phyloP scores from a whole-genome alignment of 441 rosid species.

The Flueggea neowawraea region DNA sequence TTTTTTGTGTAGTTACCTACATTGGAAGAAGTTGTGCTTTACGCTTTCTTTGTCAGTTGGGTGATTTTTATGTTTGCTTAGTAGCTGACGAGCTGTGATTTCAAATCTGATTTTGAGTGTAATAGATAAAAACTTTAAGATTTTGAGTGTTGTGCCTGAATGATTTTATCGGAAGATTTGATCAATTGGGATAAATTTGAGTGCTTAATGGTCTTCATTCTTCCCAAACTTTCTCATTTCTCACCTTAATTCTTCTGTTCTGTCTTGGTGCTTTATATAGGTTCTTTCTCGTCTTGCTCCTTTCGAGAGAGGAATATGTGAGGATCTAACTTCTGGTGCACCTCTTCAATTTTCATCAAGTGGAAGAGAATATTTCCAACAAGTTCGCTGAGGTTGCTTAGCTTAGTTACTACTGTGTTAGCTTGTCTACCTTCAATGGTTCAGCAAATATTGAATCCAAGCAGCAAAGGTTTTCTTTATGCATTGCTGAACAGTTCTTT shows the following conservation, averaged over 20 bases:
- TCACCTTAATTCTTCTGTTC: neutral
- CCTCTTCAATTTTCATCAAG: slow-evolving; percentile 70
- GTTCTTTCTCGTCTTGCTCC: slow-evolving; percentile 93
- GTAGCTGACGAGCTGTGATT: too few relatives aligned
- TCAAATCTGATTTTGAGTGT: too few relatives aligned
- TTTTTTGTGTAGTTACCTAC: too few relatives aligned
- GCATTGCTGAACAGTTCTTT: slow-evolving; percentile 79
- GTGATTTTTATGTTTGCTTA: too few relatives aligned
- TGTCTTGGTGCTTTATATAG: slow-evolving; percentile 23
- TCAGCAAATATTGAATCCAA: slow-evolving; percentile 76
- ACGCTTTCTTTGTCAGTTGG: too few relatives aligned
- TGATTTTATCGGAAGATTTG: too few relatives aligned
- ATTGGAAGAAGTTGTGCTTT: too few relatives aligned
- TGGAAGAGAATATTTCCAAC: slow-evolving; percentile 80
- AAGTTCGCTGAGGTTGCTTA: slow-evolving; percentile 46
- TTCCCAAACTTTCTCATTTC: too few relatives aligned
- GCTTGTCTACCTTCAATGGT: slow-evolving; percentile 83
- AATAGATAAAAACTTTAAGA: too few relatives aligned
- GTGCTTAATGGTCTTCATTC: neutral
- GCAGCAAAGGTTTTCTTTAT: slow-evolving; percentile 76
- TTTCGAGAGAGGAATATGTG: slow-evolving; percentile 93
- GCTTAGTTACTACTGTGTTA: slow-evolving; percentile 62
- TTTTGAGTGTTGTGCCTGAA: too few relatives aligned
- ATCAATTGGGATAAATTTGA: neutral
- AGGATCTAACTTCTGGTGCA: slow-evolving; percentile 97